A percentile compares a stretch with the other conserved stretches of the same genome.
Evolutionary conservation across 352 stramenopile genomes (phyloP).

Genomic region (Pythium grandisporangium): DNA sequence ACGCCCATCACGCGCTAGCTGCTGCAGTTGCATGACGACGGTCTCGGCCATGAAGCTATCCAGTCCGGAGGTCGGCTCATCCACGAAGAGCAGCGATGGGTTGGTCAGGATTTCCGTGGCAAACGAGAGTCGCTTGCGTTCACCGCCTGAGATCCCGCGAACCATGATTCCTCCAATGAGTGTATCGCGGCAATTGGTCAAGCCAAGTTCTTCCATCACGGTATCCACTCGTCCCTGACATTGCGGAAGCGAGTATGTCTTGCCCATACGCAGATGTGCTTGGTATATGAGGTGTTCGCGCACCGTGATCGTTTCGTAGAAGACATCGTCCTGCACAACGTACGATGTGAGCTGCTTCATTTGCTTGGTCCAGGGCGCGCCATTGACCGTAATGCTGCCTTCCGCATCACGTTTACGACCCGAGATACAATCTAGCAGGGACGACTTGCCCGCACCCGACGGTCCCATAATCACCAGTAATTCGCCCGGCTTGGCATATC

Average conservation of each 20-base stretch:
- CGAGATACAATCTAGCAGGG: constrained; percentile 91
- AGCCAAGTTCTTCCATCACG: constrained; percentile 44
- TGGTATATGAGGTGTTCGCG: constrained; percentile 85
- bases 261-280: constrained; percentile 66
- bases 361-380: constrained; percentile 23
- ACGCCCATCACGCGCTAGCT: constrained; percentile 70
- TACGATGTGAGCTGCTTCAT: constrained; percentile 24
- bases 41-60: constrained; percentile 50
- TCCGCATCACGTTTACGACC: constrained; percentile 73
- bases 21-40: constrained; percentile 40
- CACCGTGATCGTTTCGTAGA: constrained; percentile 84
- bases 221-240: constrained; percentile 25
- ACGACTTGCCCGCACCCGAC: constrained; percentile 84
- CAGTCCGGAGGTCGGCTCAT: constrained; percentile 72
- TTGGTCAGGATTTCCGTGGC: constrained; percentile 74
- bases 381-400: constrained; percentile 52
- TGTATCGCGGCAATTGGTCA: constrained; percentile 43
- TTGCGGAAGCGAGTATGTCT: constrained; percentile 13
- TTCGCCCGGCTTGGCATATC: constrained; percentile 31
- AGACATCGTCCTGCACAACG: constrained; percentile 88
- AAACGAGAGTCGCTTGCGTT: constrained; percentile 70
- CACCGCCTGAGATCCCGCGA: too few relatives aligned
- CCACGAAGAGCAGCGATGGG: constrained; percentile 82
- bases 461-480: constrained; percentile 64
- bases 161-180: constrained; percentile 53